Conservation (phyloP, 768 basidiomycete genomes). For the Lentinula raphanica region DNA sequence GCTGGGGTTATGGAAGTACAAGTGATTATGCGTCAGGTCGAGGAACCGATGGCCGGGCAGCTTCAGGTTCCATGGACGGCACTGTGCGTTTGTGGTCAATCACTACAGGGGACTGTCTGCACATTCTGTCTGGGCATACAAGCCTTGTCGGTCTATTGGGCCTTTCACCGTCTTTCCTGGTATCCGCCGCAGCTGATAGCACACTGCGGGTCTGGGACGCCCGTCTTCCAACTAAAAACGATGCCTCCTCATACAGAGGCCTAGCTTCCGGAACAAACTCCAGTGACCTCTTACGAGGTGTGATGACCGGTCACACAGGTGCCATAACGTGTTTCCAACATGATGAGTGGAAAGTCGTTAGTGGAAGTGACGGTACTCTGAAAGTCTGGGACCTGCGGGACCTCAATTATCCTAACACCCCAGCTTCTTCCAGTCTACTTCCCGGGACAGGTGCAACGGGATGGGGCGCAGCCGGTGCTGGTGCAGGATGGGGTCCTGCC, state of each 20-base stretch:
- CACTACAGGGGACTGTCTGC: conserved; percentile 71
- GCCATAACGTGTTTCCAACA: conserved; percentile 99
- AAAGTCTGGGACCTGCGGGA: conserved; percentile 98
- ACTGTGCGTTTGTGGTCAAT: conserved; percentile 95
- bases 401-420: not conserved
- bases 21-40: not conserved
- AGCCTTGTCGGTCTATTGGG: conserved; percentile 93
- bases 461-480: not conserved
- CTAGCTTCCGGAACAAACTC: not conserved
- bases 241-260: not conserved
- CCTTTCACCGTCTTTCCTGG: conserved; percentile 82
- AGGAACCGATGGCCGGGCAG: conserved; percentile 69
- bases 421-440: not conserved
- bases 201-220: conserved; percentile 95
- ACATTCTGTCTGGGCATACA: conserved; percentile 84
- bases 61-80: conserved; percentile 97
- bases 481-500: not conserved
- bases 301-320: conserved; percentile 86
- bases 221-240: conserved; percentile 23
- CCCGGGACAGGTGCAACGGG: not conserved
- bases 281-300: conserved; percentile 53
- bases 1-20: not conserved
- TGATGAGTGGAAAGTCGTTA: conserved; percentile 95
- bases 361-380: conserved; percentile 91
- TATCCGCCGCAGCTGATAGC: conserved; percentile 95